Evolutionary conservation across 805 yeast species (phyloP).

Genomic region (Teunomyces funiuensis): DNA sequence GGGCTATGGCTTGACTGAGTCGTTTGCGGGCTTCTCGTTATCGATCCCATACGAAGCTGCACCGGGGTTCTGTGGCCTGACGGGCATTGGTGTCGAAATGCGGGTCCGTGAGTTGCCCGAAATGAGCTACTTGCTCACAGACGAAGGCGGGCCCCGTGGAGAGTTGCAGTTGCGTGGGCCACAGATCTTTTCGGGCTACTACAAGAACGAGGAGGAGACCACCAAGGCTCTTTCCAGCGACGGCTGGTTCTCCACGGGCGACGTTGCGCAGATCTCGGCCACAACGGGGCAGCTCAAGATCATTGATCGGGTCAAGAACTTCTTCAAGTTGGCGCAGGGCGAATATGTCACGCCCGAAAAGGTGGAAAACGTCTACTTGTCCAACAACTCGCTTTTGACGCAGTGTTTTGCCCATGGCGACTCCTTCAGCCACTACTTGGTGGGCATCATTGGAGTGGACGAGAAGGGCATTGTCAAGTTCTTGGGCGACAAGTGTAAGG

Average conservation of each 20-base stretch:
- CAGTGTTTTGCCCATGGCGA: conserved; percentile 27
- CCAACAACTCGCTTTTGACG: conserved; percentile 17
- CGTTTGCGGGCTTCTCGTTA: conserved; percentile 24
- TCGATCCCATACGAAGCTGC: conserved; percentile 18
- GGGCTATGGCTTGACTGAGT: conserved; percentile 37
- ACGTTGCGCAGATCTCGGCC: conserved; percentile 15
- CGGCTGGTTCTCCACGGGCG: conserved; percentile 32
- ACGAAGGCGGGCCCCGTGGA: conserved; percentile 28
- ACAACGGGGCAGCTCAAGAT: conserved; percentile 22
- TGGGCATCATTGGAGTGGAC: conserved; percentile 27
- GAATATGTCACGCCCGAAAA: conserved; percentile 33
- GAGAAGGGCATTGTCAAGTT: conserved; percentile 14
- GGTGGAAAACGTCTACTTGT: conserved; percentile 25
- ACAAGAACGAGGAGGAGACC: conserved; percentile 26
- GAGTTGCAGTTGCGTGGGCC: conserved; percentile 28
- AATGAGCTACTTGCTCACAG: conserved; percentile 22
- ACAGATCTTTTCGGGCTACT: conserved; percentile 25
- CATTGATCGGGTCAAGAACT: conserved; percentile 33
- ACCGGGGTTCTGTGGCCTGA: conserved; percentile 26
- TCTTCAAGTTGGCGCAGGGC: conserved; percentile 33
- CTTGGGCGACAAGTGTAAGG: conserved; percentile 15
- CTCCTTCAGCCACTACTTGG: conserved; percentile 21
- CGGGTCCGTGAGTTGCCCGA: conserved; percentile 23
- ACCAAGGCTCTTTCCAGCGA: conserved; percentile 17
- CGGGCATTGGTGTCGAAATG: conserved; percentile 18